Evolutionary conservation across 345 rosid genomes (phyloP).

Genomic region (Eucalyptus paniculata): DNA sequence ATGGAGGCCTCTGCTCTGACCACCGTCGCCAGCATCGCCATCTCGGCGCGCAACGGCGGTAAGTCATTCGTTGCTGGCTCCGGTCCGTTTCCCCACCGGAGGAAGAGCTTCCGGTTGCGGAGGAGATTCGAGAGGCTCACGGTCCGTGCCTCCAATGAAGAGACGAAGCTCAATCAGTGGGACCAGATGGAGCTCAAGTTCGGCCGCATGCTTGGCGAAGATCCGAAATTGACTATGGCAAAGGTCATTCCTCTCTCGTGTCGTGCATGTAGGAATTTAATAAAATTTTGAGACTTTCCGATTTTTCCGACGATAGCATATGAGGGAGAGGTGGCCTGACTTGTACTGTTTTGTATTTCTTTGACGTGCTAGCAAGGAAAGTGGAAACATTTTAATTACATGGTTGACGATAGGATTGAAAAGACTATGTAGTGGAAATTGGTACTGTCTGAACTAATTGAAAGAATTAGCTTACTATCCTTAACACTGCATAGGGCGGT

Average conservation of each 20-base stretch:
- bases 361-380: neutral
- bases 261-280: neutral
- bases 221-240: conserved; percentile 86
- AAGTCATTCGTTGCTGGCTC: conserved; percentile 1
- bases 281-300: neutral
- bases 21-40: conserved; percentile 12
- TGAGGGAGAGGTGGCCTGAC: neutral
- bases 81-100: neutral
- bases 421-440: neutral
- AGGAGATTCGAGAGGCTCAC: conserved; percentile 13
- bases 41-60: neutral
- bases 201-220: conserved; percentile 79
- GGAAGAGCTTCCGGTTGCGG: neutral
- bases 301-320: neutral
- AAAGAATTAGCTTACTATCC: neutral
- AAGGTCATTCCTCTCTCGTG: conserved; percentile 32
- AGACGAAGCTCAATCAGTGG: conserved; percentile 46
- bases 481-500: neutral
- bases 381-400: neutral
- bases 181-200: conserved; percentile 94
- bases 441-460: neutral
- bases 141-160: conserved; percentile 51
- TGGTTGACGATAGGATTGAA: neutral
- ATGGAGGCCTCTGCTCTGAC: conserved; percentile 53
- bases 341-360: neutral